Base-by-base conservation (phyloP, 2,329 filamentous ascomycete species). In the Arthroderma sp. region DNA sequence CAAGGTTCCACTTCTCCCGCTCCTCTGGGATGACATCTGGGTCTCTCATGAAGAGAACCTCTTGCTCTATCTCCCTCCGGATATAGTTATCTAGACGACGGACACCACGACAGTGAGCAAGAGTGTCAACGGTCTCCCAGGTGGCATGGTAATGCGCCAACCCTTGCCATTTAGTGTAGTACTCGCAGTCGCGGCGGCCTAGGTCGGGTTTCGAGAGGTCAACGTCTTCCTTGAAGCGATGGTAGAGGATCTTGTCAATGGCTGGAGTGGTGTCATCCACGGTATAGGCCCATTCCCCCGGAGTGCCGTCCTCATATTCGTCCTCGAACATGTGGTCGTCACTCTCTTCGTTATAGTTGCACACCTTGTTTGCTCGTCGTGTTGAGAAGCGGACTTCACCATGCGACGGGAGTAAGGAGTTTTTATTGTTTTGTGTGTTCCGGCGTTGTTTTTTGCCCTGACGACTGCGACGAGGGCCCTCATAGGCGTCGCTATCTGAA, bases 1-100 rank as follows among this genome's bases (percentile, higher is more conserved):
- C 90, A n/a, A 98, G 82, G 69, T 90, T 88, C 79, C 91, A 95
- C 71, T 94, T 91, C 72, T 97, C 89, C 61, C 87, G 86, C 64
- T 91, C 88, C 73, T 97, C 89, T 0, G 86, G 86, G 11, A 86
- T 82, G 41, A 89, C 80, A 51, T 90, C 85, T 9, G 80, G 82
- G 37, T 88, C 87, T 63, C 85, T 82, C 59, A 83, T 80, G 69
- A 94, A 82, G 59, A 86, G 82, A 56, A 94, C 80, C 67, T 96
- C 90, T 63, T 87, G 82, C 62, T 86, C 81, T 55, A 96, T 83
- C 41, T 86, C 78, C 70, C 91, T 94, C 65, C 85, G 84, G 72
- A 88, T 91, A 75, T 97, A 98, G 70, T 98, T 98, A 67, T 97
- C 93, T 6, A 98, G 79, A 59, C 91, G 90, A 53, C 91, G 87